A percentile compares a stretch with the other conserved stretches of the same genome.
Conservation (phyloP, 768 basidiomycete genomes). For the Collybia nuda region DNA sequence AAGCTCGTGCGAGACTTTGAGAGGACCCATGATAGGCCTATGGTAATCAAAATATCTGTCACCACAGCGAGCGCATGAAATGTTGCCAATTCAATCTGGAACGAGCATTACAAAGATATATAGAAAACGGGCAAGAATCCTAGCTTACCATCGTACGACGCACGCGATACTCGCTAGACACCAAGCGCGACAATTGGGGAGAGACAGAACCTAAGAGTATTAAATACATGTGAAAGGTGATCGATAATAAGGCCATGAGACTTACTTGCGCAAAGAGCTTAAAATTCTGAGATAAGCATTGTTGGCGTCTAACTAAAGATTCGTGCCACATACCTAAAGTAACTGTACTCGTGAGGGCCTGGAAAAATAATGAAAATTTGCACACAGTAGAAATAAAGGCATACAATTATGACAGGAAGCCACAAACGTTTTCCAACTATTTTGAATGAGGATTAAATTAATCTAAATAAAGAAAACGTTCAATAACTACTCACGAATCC, state of each 20-base stretch:
- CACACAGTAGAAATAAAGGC: neutral
- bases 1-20: neutral
- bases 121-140: neutral
- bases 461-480: neutral
- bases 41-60: conserved; percentile 1
- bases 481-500: neutral
- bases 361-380: neutral
- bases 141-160: neutral
- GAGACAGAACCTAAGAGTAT: neutral
- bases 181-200: neutral
- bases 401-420: neutral
- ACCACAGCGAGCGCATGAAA: neutral
- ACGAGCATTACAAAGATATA: neutral
- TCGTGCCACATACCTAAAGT: neutral
- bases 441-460: neutral
- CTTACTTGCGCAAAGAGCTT: neutral
- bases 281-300: neutral
- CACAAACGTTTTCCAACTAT: neutral
- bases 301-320: too few relatives aligned
- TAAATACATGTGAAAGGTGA: neutral
- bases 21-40: neutral
- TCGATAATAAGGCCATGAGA: too few relatives aligned
- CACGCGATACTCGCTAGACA: neutral
- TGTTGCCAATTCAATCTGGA: neutral
- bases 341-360: neutral